Evolutionary conservation across 331 rosid genomes (phyloP).

Genomic region (Quercus lobata): DNA sequence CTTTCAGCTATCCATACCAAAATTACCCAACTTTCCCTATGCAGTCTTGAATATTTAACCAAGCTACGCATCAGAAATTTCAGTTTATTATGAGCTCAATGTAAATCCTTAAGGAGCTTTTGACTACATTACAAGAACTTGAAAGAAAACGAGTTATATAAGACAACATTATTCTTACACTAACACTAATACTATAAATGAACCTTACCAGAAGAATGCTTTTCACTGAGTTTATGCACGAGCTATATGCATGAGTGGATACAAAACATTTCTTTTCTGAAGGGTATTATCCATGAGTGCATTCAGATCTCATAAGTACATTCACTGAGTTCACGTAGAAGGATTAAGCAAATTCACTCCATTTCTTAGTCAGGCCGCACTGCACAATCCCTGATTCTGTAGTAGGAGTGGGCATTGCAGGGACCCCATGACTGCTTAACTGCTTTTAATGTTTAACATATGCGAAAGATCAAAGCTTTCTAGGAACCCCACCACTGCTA

Average conservation of each 20-base stretch:
- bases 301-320: background rate
- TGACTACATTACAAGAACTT: background rate
- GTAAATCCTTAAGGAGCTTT: background rate
- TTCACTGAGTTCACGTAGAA: slow-evolving; percentile 9
- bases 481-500: background rate
- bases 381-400: slow-evolving; percentile 1
- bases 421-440: background rate
- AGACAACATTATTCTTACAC: background rate
- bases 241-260: background rate
- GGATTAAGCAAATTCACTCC: slow-evolving; percentile 5
- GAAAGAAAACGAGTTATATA: background rate
- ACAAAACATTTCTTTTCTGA: slow-evolving; percentile 6
- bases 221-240: background rate
- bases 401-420: slow-evolving; percentile 10
- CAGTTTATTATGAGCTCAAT: too few species aligned
- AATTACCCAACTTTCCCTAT: too few species aligned
- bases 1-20: too few species aligned
- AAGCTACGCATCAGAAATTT: too few species aligned
- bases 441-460: background rate
- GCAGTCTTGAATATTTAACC: too few species aligned
- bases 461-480: background rate
- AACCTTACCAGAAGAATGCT: background rate
- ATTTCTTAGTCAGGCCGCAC: slow-evolving; percentile 21
- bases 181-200: too few species aligned
- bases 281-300: background rate